phyloP scores from a whole-genome alignment of 176 grass and related monocot genomes.

The Puya raimondii region DNA sequence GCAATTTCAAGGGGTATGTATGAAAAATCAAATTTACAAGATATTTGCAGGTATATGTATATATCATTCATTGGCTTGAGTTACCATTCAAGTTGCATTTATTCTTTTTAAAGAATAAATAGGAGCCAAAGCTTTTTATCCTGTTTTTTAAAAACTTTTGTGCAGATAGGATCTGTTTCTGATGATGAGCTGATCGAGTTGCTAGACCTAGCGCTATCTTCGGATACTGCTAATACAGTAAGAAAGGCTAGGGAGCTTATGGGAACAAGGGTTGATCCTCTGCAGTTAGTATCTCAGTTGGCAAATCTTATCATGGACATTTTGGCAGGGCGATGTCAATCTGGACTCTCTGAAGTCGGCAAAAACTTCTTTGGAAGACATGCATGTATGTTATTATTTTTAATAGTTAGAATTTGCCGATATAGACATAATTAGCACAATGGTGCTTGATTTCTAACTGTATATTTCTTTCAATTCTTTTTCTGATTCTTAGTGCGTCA shows the following conservation, averaged over 20 bases:
- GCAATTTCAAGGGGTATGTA: too few species aligned
- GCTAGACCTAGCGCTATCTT: constrained; percentile 92
- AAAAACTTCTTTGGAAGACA: constrained; percentile 85
- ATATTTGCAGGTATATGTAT: too few species aligned
- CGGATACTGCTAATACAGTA: constrained; percentile 87
- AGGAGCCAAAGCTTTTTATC: background rate
- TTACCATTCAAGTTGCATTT: too few species aligned
- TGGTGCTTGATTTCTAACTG: too few species aligned
- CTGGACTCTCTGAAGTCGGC: constrained; percentile 65
- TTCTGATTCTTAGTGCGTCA: background rate
- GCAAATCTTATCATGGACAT: constrained; percentile 99
- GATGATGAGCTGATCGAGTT: constrained; percentile 91
- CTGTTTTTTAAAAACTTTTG: background rate
- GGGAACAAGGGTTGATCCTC: constrained; percentile 76
- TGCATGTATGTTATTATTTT: constrained; percentile 36
- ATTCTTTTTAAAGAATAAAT: too few species aligned
- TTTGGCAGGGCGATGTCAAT: constrained; percentile 67
- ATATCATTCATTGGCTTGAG: too few species aligned
- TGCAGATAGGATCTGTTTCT: constrained; percentile 87
- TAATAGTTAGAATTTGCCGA: too few species aligned
- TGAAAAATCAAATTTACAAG: too few species aligned
- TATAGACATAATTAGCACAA: too few species aligned
- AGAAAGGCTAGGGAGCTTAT: constrained; percentile 85
- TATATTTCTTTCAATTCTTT: background rate
- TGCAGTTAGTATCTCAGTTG: constrained; percentile 95